Evolutionary conservation across 2,329 filamentous ascomycete genomes (phyloP), one percentile per base, ranked within the genome.

Genomic region (Pseudogymnoascus destructans): DNA sequence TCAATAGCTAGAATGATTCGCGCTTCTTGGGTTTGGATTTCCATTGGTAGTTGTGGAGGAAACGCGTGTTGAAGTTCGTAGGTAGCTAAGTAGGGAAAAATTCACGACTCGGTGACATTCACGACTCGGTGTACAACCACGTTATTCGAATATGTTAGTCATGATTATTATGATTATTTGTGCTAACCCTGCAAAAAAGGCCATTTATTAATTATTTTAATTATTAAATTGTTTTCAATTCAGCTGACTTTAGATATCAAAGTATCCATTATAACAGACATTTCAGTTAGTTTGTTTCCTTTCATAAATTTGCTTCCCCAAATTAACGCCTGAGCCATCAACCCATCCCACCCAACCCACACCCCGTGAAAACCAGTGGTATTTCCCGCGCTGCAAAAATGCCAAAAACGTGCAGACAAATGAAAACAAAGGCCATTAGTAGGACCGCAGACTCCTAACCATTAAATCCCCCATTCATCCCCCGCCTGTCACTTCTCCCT

Each of bases 331-430:
- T n/a, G 19, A 46, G 40, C 40, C 40, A 42, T 11, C n/a, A n/a
- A 4, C 5, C 5, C 19, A 13, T 13, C 21, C 40, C 42, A 49
- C 10, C 40, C 42, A n/a, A 27, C 23, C 42, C 13, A 49, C 42
- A 49, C 42, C 15, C 42, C 42, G 42, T 49, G 42, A 49, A 49
- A 49, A 49, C 42, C 42, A n/a, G 13, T 49, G 42, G 42, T 49
- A 49, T 49, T 49, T 49, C 42, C 21, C 42, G 36, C 36, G 42
- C 42, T 49, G 3, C 42, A 25, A 49, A 49, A 25, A 49, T 25
- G 10, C 1, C 9, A 3, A 49, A 49, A 49, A 49, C 42, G 6
- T 27, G 7, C 42, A 49, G 21, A 49, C 21, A 49, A 27, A 49
- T 27, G 21, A 49, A 49, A 49, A 27, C 10, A 49, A 49, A 49